Base-by-base conservation (phyloP, 2,329 filamentous ascomycete genomes). In the Ophiostoma novo-ulmi region DNA sequence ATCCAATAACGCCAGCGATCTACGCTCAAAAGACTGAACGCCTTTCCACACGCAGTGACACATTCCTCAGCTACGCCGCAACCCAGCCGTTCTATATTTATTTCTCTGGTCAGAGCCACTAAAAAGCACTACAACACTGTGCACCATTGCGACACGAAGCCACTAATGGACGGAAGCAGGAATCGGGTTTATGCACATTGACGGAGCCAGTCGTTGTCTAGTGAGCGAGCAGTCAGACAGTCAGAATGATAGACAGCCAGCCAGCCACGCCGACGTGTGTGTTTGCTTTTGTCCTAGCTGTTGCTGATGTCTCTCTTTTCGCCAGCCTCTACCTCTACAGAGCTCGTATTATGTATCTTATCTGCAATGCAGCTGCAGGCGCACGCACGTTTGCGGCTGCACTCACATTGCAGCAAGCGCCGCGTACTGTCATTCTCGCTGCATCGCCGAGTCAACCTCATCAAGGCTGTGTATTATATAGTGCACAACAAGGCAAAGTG, bases 331-430 rank as follows among this genome's bases (percentile, higher is more conserved):
- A 26, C n/a, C 14, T 31, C 31, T 44, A 5, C 5, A 20, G 8
- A 55, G 52, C 52, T 55, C 52, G 52, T 55, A 55, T 55, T 55
- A 31, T 31, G 31, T 31, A 31, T 31, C 31, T 31, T 31, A 17
- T 48, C 14, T 55, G 52, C 20, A 55, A 20, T 20, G 20, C n/a
- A n/a, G 6, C 31, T 58, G 52, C 52, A 58, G 10, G 48, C 11
- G 52, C 52, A 58, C 52, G 52, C 52, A 58, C 52, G 52, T 58
- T 58, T 63, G 58, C 58, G 26, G 58, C 58, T 63, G 58, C 58
- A n/a, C 44, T 5, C 13, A 26, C 44, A 48, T 13, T 58, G 52
- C 52, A 58, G 52, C 44, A 48, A 48, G 52, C 52, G 55, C 26
- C 55, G 55, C 55, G 55, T 61, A 35, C 52, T 58, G 52, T 58